A percentile compares a stretch with the other conserved stretches of the same genome.
Conservation (phyloP, 768 basidiomycete genomes). For the Collybiopsis luxurians region DNA sequence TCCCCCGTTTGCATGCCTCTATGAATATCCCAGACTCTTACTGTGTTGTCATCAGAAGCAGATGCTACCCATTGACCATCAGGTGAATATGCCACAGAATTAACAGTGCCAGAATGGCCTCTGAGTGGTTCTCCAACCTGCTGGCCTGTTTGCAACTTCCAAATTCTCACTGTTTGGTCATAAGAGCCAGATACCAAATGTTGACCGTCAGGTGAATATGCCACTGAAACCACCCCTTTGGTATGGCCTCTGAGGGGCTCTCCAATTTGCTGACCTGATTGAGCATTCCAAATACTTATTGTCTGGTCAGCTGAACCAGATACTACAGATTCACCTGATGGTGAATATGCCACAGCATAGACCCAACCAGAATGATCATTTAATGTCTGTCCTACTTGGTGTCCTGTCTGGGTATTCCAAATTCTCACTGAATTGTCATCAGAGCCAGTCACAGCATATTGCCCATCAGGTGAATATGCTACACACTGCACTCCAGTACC, state of each 20-base stretch:
- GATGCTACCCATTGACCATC: constrained; percentile 21
- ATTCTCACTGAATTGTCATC: constrained; percentile 8
- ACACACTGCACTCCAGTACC: constrained; percentile 6
- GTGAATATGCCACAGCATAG: not conserved
- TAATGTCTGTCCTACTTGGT: not conserved
- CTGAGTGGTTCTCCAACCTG: constrained; percentile 1
- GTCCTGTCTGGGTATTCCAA: not conserved
- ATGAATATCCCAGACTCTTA: constrained; percentile 22
- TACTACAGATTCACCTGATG: constrained; percentile 29
- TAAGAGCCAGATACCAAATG: constrained; percentile 18
- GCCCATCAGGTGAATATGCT: not conserved
- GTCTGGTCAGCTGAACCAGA: constrained; percentile 52
- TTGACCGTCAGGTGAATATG: constrained; percentile 1
- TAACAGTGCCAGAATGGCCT: constrained; percentile 17
- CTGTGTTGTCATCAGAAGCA: constrained; percentile 20
- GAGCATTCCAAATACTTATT: constrained; percentile 45
- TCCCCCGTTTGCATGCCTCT: constrained; percentile 4
- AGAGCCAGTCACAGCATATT: constrained; percentile 9
- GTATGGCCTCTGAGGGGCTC: not conserved
- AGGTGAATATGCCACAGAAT: constrained; percentile 17
- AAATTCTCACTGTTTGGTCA: constrained; percentile 15
- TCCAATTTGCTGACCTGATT: not conserved
- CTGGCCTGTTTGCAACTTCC: constrained; percentile 17
- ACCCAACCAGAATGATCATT: not conserved
- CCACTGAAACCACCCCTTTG: not conserved